Percentiles rank a stretch among this genome's conserved stretches.
phyloP scores from a whole-genome alignment of 148 eudicot species.

The Selenicereus undatus region DNA sequence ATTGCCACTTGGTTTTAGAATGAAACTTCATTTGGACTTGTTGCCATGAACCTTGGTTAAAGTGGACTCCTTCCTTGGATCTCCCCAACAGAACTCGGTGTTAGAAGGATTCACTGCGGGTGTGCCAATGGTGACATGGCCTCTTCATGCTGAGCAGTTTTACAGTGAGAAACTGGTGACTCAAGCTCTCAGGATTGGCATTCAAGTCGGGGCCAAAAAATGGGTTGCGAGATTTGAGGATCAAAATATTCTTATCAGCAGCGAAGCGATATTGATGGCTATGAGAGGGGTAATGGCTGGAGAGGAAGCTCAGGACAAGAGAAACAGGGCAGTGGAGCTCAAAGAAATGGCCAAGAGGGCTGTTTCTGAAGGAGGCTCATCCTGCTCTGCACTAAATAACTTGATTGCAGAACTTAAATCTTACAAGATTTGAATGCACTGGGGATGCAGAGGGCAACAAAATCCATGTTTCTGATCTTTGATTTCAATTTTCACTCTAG shows the following conservation, averaged over 20 bases:
- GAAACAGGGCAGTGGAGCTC: slow-evolving; percentile 12
- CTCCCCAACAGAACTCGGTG: slow-evolving; percentile 28
- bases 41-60: too few relatives aligned
- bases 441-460: not conserved
- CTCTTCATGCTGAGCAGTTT: slow-evolving; percentile 25
- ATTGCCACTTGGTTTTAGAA: too few relatives aligned
- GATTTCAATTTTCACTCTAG: too few relatives aligned
- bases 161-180: slow-evolving; percentile 24
- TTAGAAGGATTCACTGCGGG: slow-evolving; percentile 9
- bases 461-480: too few relatives aligned
- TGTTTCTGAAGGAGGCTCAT: not conserved
- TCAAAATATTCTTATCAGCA: slow-evolving; percentile 5
- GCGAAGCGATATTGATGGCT: not conserved
- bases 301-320: slow-evolving; percentile 21
- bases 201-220: slow-evolving; percentile 34
- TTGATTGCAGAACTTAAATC: not conserved
- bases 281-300: slow-evolving; percentile 21
- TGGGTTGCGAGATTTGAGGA: slow-evolving; percentile 1
- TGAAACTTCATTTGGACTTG: too few relatives aligned
- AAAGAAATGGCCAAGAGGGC: slow-evolving; percentile 10
- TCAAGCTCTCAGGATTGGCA: slow-evolving; percentile 31
- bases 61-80: too few relatives aligned
- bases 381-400: not conserved
- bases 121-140: slow-evolving; percentile 31
- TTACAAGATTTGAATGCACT: not conserved